Evolutionary conservation across 1,284 basidiomycete genomes (phyloP), one percentile per base, ranked within the genome.

Genomic region (Omphalotus olearius): DNA sequence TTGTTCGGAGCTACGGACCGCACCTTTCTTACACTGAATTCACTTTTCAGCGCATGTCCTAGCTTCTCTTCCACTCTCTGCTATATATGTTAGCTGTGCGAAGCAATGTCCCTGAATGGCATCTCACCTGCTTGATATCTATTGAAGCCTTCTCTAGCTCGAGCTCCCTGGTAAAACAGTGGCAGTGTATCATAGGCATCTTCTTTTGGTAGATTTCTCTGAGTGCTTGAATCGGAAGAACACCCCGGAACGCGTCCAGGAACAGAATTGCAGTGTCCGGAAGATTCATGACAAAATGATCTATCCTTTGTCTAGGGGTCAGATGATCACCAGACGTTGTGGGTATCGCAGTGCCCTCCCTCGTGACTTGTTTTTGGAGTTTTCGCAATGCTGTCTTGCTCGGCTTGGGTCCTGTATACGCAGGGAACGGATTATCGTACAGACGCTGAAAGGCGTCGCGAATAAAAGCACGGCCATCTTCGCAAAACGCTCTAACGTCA

Each of bases 251-350:
- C 0, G 91, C 91, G 62, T 91, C 89, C 51, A 99, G 74, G 69
- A 99, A 98, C 47, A 83, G 78, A 53, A 98, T 82, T 0, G 96
- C 95, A 23, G 86, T 87, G 54, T 92, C 93, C 2, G 97, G 97
- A 18, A 99, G 76, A 68, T 99, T 99, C 93, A 99, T 97, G 17
- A 98, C 86, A 63, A 92, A 97, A 66, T 98, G 96, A 18, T 84
- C 76, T 57, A 95, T 82, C 28, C 79, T 72, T 51, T 73, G 74
- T 52, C 86, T 77, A 28, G 66, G 59, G 23, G 66, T 63, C 14
- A 54, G 45, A 35, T 51, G 26, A 18, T 62, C 47, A 40, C 46
- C 44, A 38, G 52, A 37, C 43, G 56, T 36, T 36, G 38, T 54
- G 23, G 30, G 54, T 38, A 61, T 58, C 14, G 52, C 54, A 25